Base-by-base conservation (phyloP, 306 rosid genomes). In the Crotalaria pallida region DNA sequence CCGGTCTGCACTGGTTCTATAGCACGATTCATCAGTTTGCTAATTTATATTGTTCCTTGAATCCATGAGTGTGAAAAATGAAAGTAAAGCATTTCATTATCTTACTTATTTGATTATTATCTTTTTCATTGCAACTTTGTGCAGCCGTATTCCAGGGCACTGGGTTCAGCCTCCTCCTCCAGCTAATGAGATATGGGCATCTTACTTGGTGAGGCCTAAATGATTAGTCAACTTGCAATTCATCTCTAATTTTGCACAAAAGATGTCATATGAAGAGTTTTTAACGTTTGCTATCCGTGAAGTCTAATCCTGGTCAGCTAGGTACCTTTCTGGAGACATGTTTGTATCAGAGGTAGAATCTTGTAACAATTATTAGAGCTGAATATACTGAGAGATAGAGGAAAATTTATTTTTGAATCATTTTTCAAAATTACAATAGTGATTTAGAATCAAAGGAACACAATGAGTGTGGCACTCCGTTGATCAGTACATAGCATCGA, bases 161-260 rank as follows among this genome's bases (percentile, higher is more conserved):
- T 88, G 96, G 96, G 83, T 89, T 85, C 88, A 83, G 66, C 96
- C 96, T 19, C 85, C 96, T 26, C 96, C 96, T 29, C 96, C 98
- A 10, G 87, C 96, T n/a, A 85, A 89, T 60, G 96, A 88, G 79
- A 67, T 84, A 58, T 92, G 98, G 98, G 96, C 92, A 29, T 87
- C 98, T 11, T 92, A 92, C 80, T 74, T 89, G 89, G 82, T 80
- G 69, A 84, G 76, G 74, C 83, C 89, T 34, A 83, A 79, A 75
- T 86, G 88, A 88, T 16, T 34, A n/a, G 15, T 19, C 43, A 9
- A 23, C 41, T 18, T 63, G 53, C 68, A 53, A 29, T 44, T 53
- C 67, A 44, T 40, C 27, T 9, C 40, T 41, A 48, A 16, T 49
- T 50, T 41, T 65, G 69, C 36, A 22, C 33, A 56, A 56, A 56